Base-by-base conservation (phyloP, 2,329 filamentous ascomycete species). In the Fusarium sp. region DNA sequence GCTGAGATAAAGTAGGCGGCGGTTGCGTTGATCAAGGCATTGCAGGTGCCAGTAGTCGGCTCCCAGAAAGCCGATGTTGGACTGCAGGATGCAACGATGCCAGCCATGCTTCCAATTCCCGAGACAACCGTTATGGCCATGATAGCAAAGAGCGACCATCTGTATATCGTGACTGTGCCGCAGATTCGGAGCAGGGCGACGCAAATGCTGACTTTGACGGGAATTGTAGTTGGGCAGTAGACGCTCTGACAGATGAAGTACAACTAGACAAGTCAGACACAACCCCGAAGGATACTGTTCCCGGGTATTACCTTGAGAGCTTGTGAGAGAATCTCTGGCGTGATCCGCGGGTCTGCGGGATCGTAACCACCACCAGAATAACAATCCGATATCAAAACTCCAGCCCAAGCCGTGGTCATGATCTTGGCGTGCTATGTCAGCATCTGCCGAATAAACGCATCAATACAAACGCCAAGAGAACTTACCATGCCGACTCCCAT, bases 151-250 rank as follows among this genome's bases (percentile, higher is more conserved):
- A 56, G 38, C 2, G 53, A 50, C 28, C 28, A 50, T 31, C 25
- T 29, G 15, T 43, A 56, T 1, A 56, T 5, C 11, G 15, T 22
- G 13, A 44, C 26, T 7, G 46, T 45, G 32, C 53, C 45, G 12
- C 35, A 29, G 46, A 56, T 56, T 28, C 53, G 45, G 11, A 56
- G 53, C 0, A 56, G 45, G 13, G 53, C 53, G 9, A 39, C 44
- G 45, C 53, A 56, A 39, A 56, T 56, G 45, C 53, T 56, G 53
- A 51, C 25, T 22, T 51, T 51, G 19, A 51, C 36, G 24, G 45
- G 53, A 26, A 56, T 40, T 9, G 45, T 50, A 10, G 53, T 50
- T 2, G 40, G 29, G 19, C 53, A 56, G 40, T 50, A 56, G 31
- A 50, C 7, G 19, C 38, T 56, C 15, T 56, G 45, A 25, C 45